Evolutionary conservation across 2,329 filamentous ascomycete genomes (phyloP), one percentile per base, ranked within the genome.

Genomic region (Colletotrichum sp.): DNA sequence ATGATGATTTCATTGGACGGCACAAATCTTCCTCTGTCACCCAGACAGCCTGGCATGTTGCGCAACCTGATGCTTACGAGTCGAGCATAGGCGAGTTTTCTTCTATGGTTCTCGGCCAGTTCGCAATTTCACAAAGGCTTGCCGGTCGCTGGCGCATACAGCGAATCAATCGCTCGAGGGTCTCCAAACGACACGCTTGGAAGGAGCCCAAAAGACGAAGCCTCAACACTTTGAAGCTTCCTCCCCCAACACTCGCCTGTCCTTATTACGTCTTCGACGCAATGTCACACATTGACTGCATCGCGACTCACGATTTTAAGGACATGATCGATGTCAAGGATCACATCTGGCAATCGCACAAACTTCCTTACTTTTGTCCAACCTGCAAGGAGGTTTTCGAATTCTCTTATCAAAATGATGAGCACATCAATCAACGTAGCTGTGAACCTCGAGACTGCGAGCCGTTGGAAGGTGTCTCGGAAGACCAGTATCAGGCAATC

Each of bases 381-480:
- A 39, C 16, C 1, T 72, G 70, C 62, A 59, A 59, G 7, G 21
- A 10, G 4, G 9, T 21, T 6, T 72, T 72, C 55, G 10, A 28
- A 6, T 26, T 10, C 9, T 62, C 70, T 10, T 16, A 4, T 12
- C 10, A 24, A 4, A 30, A 52, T 16, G 70, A 72, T 16, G 10
- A 26, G 28, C 70, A 72, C 15, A 72, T 72, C 10, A 26, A 32
- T 5, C 8, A 49, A 30, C 30, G 68, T 15, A 66, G 28, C 12
- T 81, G 79, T 55, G 62, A 72, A 8, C 15, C 44, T 1, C 49
- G 34, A 6, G 68, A 71, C 8, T 63, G 65, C 10, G 30, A 75
- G 8, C 64, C 55, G 15, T 68, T 79, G 21, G 68, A 78, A 49
- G 80, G 80, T 2, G 79, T 82, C 12, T 79, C 79, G 5, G 78